Percentiles rank a stretch among this genome's conserved stretches.
Evolutionary conservation across 2,329 filamentous ascomycete genomes (phyloP).

Genomic region (Neurospora sp.): DNA sequence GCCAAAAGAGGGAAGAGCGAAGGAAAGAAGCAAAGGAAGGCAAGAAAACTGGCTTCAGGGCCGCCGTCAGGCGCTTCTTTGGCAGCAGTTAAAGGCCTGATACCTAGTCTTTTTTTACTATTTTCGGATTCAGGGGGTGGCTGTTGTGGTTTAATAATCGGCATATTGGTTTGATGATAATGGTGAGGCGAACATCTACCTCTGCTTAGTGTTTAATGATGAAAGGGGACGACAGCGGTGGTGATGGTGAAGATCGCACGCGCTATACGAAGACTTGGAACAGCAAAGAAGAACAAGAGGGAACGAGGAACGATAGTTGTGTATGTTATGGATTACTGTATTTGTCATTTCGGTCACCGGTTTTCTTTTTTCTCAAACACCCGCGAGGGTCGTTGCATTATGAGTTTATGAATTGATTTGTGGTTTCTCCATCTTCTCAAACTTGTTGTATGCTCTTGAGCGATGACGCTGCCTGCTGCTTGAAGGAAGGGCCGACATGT

Average conservation of each 20-base stretch:
- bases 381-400: not conserved
- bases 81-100: not conserved
- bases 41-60: conserved; percentile 16
- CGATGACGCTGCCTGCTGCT: not conserved
- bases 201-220: not conserved
- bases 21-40: conserved; percentile 14
- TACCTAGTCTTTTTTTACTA: not conserved
- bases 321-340: not conserved
- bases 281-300: not conserved
- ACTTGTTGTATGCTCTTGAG: not conserved
- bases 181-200: not conserved
- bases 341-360: not conserved
- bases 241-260: not conserved
- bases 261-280: not conserved
- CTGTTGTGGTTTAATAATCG: not conserved
- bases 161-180: not conserved
- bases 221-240: not conserved
- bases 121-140: not conserved
- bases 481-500: not conserved
- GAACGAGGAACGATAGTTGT: not conserved
- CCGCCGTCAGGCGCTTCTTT: conserved; percentile 19
- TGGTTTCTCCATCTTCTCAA: not conserved
- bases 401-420: not conserved
- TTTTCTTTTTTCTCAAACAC: not conserved
- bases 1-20: conserved; percentile 17